Evolutionary conservation across 2,329 filamentous ascomycete genomes (phyloP), one percentile per base, ranked within the genome.

Genomic region (Periglandula ipomoeae): DNA sequence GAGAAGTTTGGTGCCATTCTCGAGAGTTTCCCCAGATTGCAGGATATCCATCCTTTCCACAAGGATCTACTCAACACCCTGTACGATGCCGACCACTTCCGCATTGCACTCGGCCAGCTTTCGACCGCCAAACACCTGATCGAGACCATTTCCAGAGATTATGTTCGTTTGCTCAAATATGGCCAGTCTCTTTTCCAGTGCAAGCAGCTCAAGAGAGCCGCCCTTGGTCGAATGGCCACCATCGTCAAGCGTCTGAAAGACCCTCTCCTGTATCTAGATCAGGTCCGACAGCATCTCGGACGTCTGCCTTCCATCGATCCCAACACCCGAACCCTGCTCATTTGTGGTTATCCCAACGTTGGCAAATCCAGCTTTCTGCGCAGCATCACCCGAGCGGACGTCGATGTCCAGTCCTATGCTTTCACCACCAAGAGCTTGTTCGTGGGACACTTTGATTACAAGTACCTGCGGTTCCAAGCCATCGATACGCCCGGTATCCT

Each of bases 401-500:
- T 96, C 49, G 91, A 96, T 63, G 87, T 96, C 30, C 90, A 97
- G 72, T 91, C 93, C 19, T 98, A 97, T 66, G 94, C 93, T 47
- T 98, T 98, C 76, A 96, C 93, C 32, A 98, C 93, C 48, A 97
- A 97, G 78, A 89, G 84, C 58, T 76, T 98, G 61, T 98, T 96
- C 63, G 91, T 97, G 26, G 93, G 93, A 51, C 93, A 98, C 71
- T 96, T 97, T 65, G 89, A 95, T 70, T 95, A 94, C 76, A 95
- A 95, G 71, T 69, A 69, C 49, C 56, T 68, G 49, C 66, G 70
- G 32, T 78, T 78, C 63, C 74, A 76, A 72, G 90, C 89, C 24
- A 96, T 98, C 59, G 93, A 98, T 70, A 98, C 93, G 10, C 91
- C 91, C n/a, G 93, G 93, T 75, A 95, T 98, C 58, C 74, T 98